Base-by-base conservation (phyloP, 257 asterid genomes). In the Solanum piurae region DNA sequence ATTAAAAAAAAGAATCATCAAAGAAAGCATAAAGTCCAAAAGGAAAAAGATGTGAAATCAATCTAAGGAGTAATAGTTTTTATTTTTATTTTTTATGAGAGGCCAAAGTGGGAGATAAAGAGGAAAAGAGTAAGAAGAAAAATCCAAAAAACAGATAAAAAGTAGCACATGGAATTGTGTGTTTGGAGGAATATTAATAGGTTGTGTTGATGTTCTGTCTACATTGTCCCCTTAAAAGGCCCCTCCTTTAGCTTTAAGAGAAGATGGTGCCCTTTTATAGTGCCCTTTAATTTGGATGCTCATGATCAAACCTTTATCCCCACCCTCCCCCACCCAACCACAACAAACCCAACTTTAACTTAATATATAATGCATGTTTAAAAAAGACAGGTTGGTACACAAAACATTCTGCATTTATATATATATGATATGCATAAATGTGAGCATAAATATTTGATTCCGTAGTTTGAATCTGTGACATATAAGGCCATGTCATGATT, bases 141-240 rank as follows among this genome's bases (percentile, higher is more conserved):
- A 89, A n/a, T 80, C 92, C 94, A 92, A 94, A 89, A 89, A 86
- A 88, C 85, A 89, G 87, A 90, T 87, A 89, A 89, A 93, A 90
- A 42, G 42, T 91, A 93, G 94, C 88, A 89, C 90, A 93, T 94
- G 98, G 96, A 93, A 87, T 85, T 90, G 91, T 88, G 96, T 89
- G 94, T 90, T 92, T 93, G 95, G 94, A 91, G 92, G 98, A 95
- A 92, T 93, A 94, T 74, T 74, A 79, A 91, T 91, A 86, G 92
- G 93, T 86, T 85, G 88, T 87, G 90, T 79, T 90, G 89, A 91
- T 92, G 91, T 89, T 85, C 88, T 87, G 91, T 79, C 88, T 92
- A 88, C 38, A 83, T 88, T 90, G 94, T 91, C 85, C 66, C 93
- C 91, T 83, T 86, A 85, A 87, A 72, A 85, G 85, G 88, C 89